Conservation (phyloP, 805 yeast genomes). For the Nakazawaea pomicola region DNA sequence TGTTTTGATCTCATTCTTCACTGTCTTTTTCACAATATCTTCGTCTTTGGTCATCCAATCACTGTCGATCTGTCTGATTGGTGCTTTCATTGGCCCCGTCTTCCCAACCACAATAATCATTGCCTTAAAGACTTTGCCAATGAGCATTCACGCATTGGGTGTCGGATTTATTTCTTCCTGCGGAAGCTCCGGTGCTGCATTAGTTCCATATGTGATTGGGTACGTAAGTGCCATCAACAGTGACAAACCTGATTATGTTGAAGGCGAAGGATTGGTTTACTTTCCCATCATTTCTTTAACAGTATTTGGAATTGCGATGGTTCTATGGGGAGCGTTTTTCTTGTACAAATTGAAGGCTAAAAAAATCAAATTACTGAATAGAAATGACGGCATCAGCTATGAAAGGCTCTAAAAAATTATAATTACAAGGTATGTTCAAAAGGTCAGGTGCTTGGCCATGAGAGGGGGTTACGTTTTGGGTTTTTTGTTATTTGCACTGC, state of each 20-base stretch:
- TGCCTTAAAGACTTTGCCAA: conserved; percentile 59
- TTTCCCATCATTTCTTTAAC: conserved; percentile 23
- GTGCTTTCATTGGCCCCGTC: conserved; percentile 47
- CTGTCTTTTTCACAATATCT: conserved; percentile 28
- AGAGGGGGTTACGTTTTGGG: too few relatives aligned
- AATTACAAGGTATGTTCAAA: too few relatives aligned
- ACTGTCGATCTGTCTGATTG: conserved; percentile 34
- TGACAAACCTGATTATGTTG: conserved; percentile 13
- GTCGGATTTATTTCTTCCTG: conserved; percentile 72
- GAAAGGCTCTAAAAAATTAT: conserved; percentile 1
- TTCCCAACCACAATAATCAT: conserved; percentile 69
- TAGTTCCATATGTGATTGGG: conserved; percentile 65
- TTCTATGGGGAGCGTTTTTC: conserved; percentile 24
- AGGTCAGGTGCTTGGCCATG: too few relatives aligned
- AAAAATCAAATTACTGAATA: not conserved
- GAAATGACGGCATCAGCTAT: conserved; percentile 1
- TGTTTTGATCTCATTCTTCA: conserved; percentile 27
- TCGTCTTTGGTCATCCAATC: conserved; percentile 23
- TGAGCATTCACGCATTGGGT: conserved; percentile 54
- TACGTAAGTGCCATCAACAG: conserved; percentile 26
- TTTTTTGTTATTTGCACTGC: too few relatives aligned
- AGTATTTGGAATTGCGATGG: conserved; percentile 20
- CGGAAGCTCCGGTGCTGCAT: conserved; percentile 81
- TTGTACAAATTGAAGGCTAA: conserved; percentile 13
- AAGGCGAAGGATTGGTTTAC: conserved; percentile 28